Percentiles rank a stretch among this genome's conserved stretches.
Evolutionary conservation across 148 eudicot genomes (phyloP).

Genomic region (Fallopia convolvulus): DNA sequence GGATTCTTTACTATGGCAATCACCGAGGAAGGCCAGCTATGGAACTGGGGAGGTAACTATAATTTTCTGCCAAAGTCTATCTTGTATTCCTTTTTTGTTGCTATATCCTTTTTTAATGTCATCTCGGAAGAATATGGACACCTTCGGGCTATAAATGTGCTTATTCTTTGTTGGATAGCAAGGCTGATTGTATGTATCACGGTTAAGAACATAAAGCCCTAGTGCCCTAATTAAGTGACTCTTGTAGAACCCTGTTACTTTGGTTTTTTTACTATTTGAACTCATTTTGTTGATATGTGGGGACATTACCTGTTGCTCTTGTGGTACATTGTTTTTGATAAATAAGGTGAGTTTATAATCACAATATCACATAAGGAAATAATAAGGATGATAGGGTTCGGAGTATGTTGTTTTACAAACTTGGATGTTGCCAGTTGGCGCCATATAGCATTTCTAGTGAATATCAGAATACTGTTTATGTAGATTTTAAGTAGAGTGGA

Average conservation of each 20-base stretch:
- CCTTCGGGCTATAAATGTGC: neutral
- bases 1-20: slow-evolving; percentile 90
- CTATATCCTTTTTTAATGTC: neutral
- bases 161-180: neutral
- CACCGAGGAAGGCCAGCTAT: slow-evolving; percentile 74
- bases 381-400: neutral
- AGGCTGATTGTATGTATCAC: neutral
- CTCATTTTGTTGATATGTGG: neutral
- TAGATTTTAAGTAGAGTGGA: neutral
- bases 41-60: slow-evolving; percentile 89
- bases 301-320: neutral
- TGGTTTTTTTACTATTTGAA: neutral
- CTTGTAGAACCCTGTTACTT: neutral
- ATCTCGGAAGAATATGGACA: neutral
- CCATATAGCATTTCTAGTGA: neutral
- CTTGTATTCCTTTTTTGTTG: no score
- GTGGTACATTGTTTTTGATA: neutral
- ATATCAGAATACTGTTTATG: neutral
- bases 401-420: neutral
- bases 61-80: neutral
- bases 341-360: neutral
- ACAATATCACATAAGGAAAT: neutral
- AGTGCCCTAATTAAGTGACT: neutral
- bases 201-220: neutral
- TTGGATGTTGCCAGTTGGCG: neutral